Conservation (phyloP, 1,284 basidiomycete genomes). For the Sanghuangporus weigelae region DNA sequence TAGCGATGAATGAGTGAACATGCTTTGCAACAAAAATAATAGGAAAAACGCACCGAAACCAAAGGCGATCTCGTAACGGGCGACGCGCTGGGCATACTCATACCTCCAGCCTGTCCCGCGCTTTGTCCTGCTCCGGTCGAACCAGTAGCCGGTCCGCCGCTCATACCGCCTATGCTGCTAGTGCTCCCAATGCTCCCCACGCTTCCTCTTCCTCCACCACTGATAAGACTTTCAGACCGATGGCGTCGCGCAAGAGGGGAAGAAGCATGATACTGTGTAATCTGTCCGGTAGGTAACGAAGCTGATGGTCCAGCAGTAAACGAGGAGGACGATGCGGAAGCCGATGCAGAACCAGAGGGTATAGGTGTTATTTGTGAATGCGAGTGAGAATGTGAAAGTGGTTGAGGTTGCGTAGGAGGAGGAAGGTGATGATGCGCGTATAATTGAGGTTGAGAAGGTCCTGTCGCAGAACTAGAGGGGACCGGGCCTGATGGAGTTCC, state of each 20-base stretch:
- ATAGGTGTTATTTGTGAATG: background rate
- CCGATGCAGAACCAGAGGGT: background rate
- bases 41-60: background rate
- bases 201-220: background rate
- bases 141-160: background rate
- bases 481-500: background rate
- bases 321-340: background rate
- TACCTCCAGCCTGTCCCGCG: background rate
- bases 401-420: background rate
- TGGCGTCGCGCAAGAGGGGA: background rate
- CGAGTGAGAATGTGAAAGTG: background rate
- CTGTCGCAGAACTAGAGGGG: background rate
- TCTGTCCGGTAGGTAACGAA: background rate
- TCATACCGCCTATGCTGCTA: background rate
- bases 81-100: background rate
- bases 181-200: background rate
- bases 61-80: background rate
- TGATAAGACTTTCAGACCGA: background rate
- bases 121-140: background rate
- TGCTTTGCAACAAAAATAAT: background rate
- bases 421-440: background rate
- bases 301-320: background rate
- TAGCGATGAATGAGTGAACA: background rate
- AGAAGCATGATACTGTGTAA: background rate
- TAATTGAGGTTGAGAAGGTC: background rate